Conservation (phyloP, 768 basidiomycete genomes). For the Pisolithus sp. region DNA sequence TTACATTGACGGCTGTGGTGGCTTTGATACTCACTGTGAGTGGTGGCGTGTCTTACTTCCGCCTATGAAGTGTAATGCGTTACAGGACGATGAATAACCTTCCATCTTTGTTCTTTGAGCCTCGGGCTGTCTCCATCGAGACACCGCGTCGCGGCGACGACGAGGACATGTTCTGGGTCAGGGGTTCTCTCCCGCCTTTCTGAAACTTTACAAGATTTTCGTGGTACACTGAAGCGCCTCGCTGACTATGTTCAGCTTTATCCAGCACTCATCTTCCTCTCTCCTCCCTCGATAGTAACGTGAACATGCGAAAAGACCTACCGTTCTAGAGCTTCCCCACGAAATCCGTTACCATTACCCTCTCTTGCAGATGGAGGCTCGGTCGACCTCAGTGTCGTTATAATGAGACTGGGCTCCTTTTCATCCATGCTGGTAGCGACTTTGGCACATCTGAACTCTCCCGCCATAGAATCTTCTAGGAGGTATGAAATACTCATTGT, state of each 20-base stretch:
- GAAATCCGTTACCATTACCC: conserved; percentile 49
- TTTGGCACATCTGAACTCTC: conserved; percentile 52
- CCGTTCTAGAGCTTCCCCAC: conserved; percentile 48
- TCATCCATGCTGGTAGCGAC: conserved; percentile 77
- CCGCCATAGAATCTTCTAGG: conserved; percentile 32
- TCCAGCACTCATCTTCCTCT: conserved; percentile 63
- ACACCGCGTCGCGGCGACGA: conserved; percentile 56
- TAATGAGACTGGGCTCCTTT: conserved; percentile 83
- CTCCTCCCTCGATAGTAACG: conserved; percentile 61
- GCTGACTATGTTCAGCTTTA: conserved; percentile 48
- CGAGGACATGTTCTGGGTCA: conserved; percentile 53
- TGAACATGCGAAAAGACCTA: conserved; percentile 65
- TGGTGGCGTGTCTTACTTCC: conserved; percentile 4
- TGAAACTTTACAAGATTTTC: conserved; percentile 11
- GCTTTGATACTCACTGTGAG: conserved; percentile 24
- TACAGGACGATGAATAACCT: conserved; percentile 48
- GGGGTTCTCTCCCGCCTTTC: conserved; percentile 38
- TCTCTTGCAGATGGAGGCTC: conserved; percentile 48
- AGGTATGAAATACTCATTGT: conserved; percentile 81
- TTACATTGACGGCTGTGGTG: conserved; percentile 14
- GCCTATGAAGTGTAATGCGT: neutral
- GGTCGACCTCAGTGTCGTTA: conserved; percentile 72
- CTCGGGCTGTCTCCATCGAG: conserved; percentile 40
- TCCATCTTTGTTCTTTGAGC: conserved; percentile 97
- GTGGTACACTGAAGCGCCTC: neutral